These are phyloP conservation scores for Malus fusca DNA, from an alignment of 306 rosid genomes.

Conservation along the genomic window DNA sequence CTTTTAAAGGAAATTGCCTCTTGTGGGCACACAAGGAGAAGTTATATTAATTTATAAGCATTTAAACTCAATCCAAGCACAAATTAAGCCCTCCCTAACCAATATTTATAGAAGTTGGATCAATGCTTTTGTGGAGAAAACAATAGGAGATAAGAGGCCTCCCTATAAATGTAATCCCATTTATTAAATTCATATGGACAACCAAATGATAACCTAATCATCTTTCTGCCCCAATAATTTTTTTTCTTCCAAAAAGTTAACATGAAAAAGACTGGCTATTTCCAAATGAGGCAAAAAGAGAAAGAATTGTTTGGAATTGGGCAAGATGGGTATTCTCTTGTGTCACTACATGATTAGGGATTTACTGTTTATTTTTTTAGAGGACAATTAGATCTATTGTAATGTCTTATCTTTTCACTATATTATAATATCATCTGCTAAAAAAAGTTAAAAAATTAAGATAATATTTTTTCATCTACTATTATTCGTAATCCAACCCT, in stretches of 20 bases:
- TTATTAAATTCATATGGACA: neutral
- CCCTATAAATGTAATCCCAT: neutral
- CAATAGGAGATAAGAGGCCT: neutral
- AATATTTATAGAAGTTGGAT: neutral
- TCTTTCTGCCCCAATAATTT: neutral
- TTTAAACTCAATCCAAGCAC: neutral
- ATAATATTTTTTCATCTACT: too few species aligned
- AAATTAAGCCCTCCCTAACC: neutral
- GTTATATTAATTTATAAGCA: neutral
- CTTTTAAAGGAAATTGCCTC: neutral
- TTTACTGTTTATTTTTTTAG: too few species aligned
- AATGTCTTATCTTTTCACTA: too few species aligned
- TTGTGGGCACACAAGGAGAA: neutral
- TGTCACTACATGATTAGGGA: too few species aligned
- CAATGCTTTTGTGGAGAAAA: neutral
- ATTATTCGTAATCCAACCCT: too few species aligned
- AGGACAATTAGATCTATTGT: too few species aligned
- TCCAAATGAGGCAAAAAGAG: neutral
- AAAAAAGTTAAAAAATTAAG: too few species aligned
- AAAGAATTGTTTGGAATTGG: neutral
- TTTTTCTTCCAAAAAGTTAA: neutral
- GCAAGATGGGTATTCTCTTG: neutral
- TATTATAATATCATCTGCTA: too few species aligned
- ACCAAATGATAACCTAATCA: constrained; percentile 7
- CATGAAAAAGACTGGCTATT: neutral